Base-by-base conservation (phyloP, 192 early-diverging fungal species). In the Paraglomus brasilianum region DNA sequence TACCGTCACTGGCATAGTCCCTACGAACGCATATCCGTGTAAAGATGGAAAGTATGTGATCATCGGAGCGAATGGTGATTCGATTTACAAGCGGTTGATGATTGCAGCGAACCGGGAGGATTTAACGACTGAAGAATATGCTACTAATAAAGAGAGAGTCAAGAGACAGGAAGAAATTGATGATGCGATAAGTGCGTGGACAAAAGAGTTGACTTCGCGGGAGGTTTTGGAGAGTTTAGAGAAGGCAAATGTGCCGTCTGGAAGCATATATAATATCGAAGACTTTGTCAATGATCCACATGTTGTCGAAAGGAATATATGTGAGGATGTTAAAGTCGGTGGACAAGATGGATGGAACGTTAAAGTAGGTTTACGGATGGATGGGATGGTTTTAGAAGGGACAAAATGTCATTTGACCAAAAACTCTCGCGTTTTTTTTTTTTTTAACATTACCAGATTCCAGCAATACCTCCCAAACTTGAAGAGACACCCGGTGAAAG, bases 11-110 rank as follows among this genome's bases (percentile, higher is more conserved):
- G 81, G 81, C 21, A 83, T 83, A 62, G 79, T 80, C 14, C 79
- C 81, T 30, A 83, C 78, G 1, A 77, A 80, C 30, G 79, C 76
- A 0, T 83, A 81, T 48, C 77, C 70, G 8, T 81, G 79, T 60
- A 67, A 67, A 19, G 81, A 79, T 57, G 71, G 71, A 15, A 81
- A 81, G 55, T 66, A 80, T 70, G 80, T 83, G 15, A 80, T 83
- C 50, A 83, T 83, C 46, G 81, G 81, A 22, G 81, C 77, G 21
- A 83, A 83, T 46, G 78, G 80, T 8, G 81, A 83, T 65, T 70
- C 73, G 41, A 81, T 83, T 11, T 83, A 81, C 46, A 75, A 82
- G 42, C 63, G 81, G 22, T 69, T 83, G 4, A 81, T 80, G 77
- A 55, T 53, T 13, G 71, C 77, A 5, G 73, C 72, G 30, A 80